Evolutionary conservation across 306 rosid genomes (phyloP).

Genomic region (Pterocarpus santalinus): DNA sequence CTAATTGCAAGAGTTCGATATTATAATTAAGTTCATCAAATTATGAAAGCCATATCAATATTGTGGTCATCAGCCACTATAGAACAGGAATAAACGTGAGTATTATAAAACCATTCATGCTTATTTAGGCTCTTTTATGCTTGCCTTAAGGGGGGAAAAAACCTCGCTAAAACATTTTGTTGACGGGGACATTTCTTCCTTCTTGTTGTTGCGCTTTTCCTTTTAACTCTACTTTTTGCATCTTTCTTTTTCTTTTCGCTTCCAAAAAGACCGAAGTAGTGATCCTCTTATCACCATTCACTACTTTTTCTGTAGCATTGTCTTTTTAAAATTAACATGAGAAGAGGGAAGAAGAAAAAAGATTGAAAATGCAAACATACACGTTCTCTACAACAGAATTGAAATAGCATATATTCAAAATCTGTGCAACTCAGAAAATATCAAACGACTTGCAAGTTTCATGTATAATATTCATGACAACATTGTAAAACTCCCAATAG

Average conservation of each 20-base stretch:
- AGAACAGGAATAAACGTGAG: neutral
- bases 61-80: conserved; percentile 16
- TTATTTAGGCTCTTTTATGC: conserved; percentile 7
- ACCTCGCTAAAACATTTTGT: neutral
- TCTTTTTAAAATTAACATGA: conserved; percentile 12
- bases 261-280: neutral
- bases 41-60: neutral
- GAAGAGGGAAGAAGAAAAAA: neutral
- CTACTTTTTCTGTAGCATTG: neutral
- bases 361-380: neutral
- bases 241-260: conserved; percentile 15
- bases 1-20: neutral
- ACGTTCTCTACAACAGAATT: neutral
- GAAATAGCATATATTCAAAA: neutral
- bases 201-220: conserved; percentile 27
- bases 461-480: conserved; percentile 11
- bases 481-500: conserved; percentile 25
- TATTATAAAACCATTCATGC: neutral
- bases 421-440: neutral
- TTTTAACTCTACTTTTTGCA: conserved; percentile 19
- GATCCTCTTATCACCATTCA: too few relatives aligned
- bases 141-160: conserved; percentile 6
- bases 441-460: conserved; percentile 5
- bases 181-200: conserved; percentile 36
- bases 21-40: too few relatives aligned